Conservation (phyloP, 2,329 filamentous ascomycete species). For the Gyromitra esculenta region DNA sequence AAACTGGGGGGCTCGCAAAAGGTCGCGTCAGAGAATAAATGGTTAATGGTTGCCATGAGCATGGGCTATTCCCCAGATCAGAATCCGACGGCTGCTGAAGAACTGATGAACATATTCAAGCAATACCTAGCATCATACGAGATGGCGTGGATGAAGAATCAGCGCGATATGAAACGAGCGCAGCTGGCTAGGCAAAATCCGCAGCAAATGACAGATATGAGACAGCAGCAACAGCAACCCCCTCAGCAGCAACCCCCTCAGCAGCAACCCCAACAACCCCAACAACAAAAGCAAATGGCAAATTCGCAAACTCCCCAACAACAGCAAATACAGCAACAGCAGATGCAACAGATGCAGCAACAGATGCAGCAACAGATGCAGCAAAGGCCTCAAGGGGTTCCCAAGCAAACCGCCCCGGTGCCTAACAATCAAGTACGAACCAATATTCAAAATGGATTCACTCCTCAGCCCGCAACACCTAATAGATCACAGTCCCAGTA, state of each 20-base stretch:
- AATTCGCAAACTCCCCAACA: slow-evolving; percentile 44
- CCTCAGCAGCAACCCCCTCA: slow-evolving; percentile 41
- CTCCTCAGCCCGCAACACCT: slow-evolving; percentile 46
- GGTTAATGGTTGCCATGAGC: slow-evolving; percentile 75
- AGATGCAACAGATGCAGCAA: slow-evolving; percentile 43
- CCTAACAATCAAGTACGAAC: slow-evolving; percentile 47
- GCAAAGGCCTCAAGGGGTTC: slow-evolving; percentile 40
- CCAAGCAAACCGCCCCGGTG: slow-evolving; percentile 39
- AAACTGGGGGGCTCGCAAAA: slow-evolving; percentile 80
- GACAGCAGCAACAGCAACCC: slow-evolving; percentile 41
- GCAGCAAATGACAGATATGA: slow-evolving; percentile 48
- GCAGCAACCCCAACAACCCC: slow-evolving; percentile 26
- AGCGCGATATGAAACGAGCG: slow-evolving; percentile 51
- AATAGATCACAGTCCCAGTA: slow-evolving; percentile 43
- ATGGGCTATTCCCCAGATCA: slow-evolving; percentile 70
- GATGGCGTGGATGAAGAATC: slow-evolving; percentile 51
- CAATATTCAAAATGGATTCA: slow-evolving; percentile 52
- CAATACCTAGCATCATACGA: slow-evolving; percentile 54
- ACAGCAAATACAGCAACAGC: slow-evolving; percentile 37
- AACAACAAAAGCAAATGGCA: slow-evolving; percentile 59
- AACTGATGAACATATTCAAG: slow-evolving; percentile 55
- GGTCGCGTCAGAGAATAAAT: slow-evolving; percentile 75
- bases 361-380: slow-evolving; percentile 31
- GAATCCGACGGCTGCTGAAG: slow-evolving; percentile 53
- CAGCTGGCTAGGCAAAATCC: slow-evolving; percentile 53